phyloP scores from a whole-genome alignment of 305 asterid genomes.

The Stenogyne calaminthoides region DNA sequence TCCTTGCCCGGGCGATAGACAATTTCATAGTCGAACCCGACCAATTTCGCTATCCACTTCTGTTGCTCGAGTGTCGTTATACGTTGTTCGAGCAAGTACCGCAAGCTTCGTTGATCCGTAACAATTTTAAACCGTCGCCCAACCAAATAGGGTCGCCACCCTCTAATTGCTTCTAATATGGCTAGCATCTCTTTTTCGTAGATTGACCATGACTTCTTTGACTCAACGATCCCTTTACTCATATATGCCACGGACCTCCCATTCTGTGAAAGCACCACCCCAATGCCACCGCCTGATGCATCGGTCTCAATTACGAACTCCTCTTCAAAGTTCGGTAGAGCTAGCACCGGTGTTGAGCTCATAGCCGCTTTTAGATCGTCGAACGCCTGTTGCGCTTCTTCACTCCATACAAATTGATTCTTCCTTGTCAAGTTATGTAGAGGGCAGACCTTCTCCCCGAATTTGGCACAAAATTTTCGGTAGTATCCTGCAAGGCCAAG shows the following conservation, averaged over 20 bases:
- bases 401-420: background rate
- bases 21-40: background rate
- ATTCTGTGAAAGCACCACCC: background rate
- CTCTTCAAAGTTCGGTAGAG: background rate
- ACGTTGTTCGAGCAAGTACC: background rate
- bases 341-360: background rate
- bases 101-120: background rate
- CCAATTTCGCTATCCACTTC: background rate
- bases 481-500: background rate
- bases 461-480: background rate
- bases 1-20: background rate
- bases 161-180: background rate
- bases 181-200: background rate
- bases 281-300: background rate
- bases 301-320: background rate
- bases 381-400: background rate
- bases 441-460: background rate
- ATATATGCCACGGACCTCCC: background rate
- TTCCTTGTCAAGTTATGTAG: background rate
- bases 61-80: background rate
- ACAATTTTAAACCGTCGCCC: background rate
- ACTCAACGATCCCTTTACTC: background rate
- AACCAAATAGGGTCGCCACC: background rate
- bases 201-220: background rate
- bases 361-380: background rate